Conservation (phyloP, 371 early-diverging fungal genomes). For the Mucor velutinosus region DNA sequence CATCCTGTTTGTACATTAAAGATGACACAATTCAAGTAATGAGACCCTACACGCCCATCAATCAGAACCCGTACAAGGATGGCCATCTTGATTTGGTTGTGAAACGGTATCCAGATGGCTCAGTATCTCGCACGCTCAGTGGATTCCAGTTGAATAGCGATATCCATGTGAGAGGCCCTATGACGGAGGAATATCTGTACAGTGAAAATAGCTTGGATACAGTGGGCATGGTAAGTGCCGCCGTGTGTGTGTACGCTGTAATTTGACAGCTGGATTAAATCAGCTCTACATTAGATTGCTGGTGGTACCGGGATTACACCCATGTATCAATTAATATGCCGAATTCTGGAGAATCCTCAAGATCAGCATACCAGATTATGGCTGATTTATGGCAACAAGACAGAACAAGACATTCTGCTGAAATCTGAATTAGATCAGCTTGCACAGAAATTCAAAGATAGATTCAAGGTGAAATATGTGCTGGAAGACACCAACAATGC, state of each 20-base stretch:
- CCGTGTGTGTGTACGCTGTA: not conserved
- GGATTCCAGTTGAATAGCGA: slow-evolving; percentile 41
- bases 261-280: slow-evolving; percentile 10
- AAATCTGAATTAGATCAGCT: slow-evolving; percentile 44
- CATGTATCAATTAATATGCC: slow-evolving; percentile 60
- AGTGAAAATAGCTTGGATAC: slow-evolving; percentile 40
- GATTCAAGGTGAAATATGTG: slow-evolving; percentile 41
- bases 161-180: slow-evolving; percentile 64
- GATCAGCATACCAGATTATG: slow-evolving; percentile 43
- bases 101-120: slow-evolving; percentile 61
- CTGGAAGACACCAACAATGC: slow-evolving; percentile 29
- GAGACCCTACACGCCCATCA: slow-evolving; percentile 67
- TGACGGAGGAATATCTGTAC: slow-evolving; percentile 52
- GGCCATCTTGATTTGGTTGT: slow-evolving; percentile 64
- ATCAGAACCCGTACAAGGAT: slow-evolving; percentile 42
- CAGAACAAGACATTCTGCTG: slow-evolving; percentile 54
- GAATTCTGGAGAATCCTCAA: slow-evolving; percentile 29
- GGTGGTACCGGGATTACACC: slow-evolving; percentile 96
- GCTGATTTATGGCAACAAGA: slow-evolving; percentile 56
- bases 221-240: slow-evolving; percentile 71
- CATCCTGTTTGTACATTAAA: slow-evolving; percentile 62
- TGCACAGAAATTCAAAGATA: slow-evolving; percentile 23
- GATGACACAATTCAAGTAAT: slow-evolving; percentile 72
- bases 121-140: slow-evolving; percentile 53
- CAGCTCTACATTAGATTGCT: slow-evolving; percentile 37